Base-by-base conservation (phyloP, 2,329 filamentous ascomycete species). In the Parascedosporium putredinis region DNA sequence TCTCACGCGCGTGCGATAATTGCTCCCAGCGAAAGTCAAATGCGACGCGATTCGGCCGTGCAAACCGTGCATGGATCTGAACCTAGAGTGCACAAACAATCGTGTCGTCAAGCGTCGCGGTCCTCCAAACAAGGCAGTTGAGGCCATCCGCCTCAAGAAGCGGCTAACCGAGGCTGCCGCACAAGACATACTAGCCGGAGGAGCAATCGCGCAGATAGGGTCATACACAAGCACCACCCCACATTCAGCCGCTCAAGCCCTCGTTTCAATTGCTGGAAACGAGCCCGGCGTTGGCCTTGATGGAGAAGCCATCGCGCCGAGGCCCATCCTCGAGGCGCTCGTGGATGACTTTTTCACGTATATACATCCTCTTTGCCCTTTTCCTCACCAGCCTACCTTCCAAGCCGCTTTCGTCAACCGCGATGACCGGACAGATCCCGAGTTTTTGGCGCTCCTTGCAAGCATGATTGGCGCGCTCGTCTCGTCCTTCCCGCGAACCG, bases 321-420 rank as follows among this genome's bases (percentile, higher is more conserved):
- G 83, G 63, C 75, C 78, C 6, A 79, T 83, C 9, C 68, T 90
- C 48, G 75, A 84, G 57, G 73, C 83, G 2, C 71, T 89, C 14
- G 77, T 90, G 51, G 83, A 89, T 62, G 86, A 90, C 67, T 90
- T 87, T 72, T 90, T 89, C 66, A 88, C 83, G 16, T 88, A 88
- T 61, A 83, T 89, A 49, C 84, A 89, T 57, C 86, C 86, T 1
- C 73, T 90, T 7, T 79, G 78, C 51, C 86, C 86, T 0, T 89
- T 90, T 51, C 86, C 86, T 0, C 86, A 90, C 62, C 84, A 89
- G 60, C 84, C 84, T 0, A 85, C 83, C 3, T 89, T 90, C 62
- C 76, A 84, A 20, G 75, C 80, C 53, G 80, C 80, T 1, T 86
- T 88, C 62, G 73, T 73, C 6, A 74, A 75, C 50, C 74, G 85